Evolutionary conservation across 2,329 filamentous ascomycete genomes (phyloP).

Genomic region (Blastomyces emzantsi): DNA sequence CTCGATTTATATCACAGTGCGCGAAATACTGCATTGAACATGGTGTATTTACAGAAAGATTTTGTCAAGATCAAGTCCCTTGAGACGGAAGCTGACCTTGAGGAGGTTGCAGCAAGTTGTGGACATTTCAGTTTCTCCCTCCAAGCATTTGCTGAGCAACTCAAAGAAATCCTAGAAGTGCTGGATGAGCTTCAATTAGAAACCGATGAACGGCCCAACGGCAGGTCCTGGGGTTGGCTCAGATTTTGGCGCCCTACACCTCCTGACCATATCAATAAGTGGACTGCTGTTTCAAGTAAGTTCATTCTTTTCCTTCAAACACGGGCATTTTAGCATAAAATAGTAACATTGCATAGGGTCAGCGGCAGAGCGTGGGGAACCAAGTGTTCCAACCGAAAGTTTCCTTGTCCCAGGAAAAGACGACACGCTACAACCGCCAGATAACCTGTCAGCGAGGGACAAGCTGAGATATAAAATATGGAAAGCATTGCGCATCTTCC

Average conservation of each 20-base stretch:
- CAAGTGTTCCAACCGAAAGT: background rate
- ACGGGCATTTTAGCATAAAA: background rate
- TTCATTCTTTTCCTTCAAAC: background rate
- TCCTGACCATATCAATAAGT: conserved; percentile 4
- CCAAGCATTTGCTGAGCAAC: conserved; percentile 82
- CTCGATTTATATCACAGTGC: conserved; percentile 69
- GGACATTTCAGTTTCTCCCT: conserved; percentile 93
- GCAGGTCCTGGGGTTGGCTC: conserved; percentile 75
- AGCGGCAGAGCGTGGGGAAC: conserved; percentile 12
- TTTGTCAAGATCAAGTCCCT: conserved; percentile 59
- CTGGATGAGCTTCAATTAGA: conserved; percentile 73
- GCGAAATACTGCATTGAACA: conserved; percentile 63
- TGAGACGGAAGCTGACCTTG: conserved; percentile 81
- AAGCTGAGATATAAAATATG: conserved; percentile 44
- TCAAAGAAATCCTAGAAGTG: conserved; percentile 71
- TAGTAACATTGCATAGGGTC: conserved; percentile 14
- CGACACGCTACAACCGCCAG: conserved; percentile 7
- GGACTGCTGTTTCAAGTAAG: conserved; percentile 3
- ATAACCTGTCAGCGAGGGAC: conserved; percentile 16
- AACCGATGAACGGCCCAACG: conserved; percentile 51
- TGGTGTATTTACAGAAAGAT: conserved; percentile 73
- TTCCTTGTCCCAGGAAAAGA: conserved; percentile 8
- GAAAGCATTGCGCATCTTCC: conserved; percentile 47
- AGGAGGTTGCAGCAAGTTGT: conserved; percentile 95
- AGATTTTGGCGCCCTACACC: conserved; percentile 55